Evolutionary conservation across 2,329 filamentous ascomycete species (phyloP), one percentile per base, ranked within the genome.

Genomic region (Aspergillus phoenicis): DNA sequence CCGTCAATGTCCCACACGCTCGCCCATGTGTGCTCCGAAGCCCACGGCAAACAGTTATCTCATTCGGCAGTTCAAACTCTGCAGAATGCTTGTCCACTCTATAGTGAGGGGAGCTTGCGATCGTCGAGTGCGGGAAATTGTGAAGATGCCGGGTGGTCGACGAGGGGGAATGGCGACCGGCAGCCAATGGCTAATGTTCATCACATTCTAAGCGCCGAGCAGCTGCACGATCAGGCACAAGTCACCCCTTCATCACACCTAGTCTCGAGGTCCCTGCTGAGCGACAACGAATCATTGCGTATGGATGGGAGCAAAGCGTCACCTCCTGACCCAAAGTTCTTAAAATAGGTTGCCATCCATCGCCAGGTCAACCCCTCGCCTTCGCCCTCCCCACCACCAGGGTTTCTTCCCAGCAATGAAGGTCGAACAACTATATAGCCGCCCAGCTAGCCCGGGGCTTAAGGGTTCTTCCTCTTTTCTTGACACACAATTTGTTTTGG

Each of bases 401-500:
- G 26, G 20, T 20, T 28, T 38, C 30, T 33, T 11, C 36, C 52
- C 49, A 45, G 41, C 38, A 8, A 36, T 38, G 22, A 22, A 22
- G 39, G 53, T 24, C 49, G 38, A 30, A 15, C 54, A 61, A 59
- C 61, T 68, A 76, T 76, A 76, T 77, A 77, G 72, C 70, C 73
- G 72, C 73, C 65, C 67, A 64, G 48, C 47, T 64, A 15, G 49
- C 65, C 54, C 63, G 63, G 61, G 59, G 49, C 17, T 41, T 33
- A 56, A 38, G 39, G 58, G 38, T 59, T 53, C 59, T 58, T 62
- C 60, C 63, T 64, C 52, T 65, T 62, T 64, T 55, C 39, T 65
- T 64, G 66, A 66, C 66, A 70, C 70, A 69, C 63, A 67, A 64
- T 70, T 65, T 74, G 71, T 76, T 73, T 76, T 68, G 70, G 59